Evolutionary conservation across 2,329 filamentous ascomycete genomes (phyloP), one percentile per base, ranked within the genome.

Genomic region (Juglanconis sp.): DNA sequence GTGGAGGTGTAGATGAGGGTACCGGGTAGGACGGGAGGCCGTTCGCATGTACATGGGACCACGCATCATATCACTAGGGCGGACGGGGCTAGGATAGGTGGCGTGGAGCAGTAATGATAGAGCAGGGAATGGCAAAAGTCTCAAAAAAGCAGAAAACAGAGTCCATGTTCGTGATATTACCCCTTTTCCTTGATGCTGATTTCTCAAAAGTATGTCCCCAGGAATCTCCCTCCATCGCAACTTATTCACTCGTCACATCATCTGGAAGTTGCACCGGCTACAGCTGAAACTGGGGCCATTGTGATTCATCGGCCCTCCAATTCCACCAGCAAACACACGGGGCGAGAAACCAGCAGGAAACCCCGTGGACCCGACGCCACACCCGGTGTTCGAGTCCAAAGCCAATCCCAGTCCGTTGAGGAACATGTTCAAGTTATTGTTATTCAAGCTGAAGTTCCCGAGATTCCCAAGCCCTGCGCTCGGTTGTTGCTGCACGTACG

Each of bases 61-160:
- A n/a, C 24, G 49, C 57, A 60, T 54, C 57, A 57, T 36, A 44
- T 35, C 49, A 44, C 42, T 30, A 34, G 34, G 53, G 49, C 44
- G 38, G 52, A 13, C 52, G 30, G 17, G 51, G 35, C 32, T 46
- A 46, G 57, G 51, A 48, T 35, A 40, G 44, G 32, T 55, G 54
- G 52, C 53, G 53, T 44, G 59, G 44, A 49, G 51, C 32, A 44
- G 49, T 57, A 63, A 52, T 61, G 47, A 63, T 63, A 63, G 59
- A 63, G 48, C 44, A 53, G 47, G 50, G 40, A 31, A 47, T 36
- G 35, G 31, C 9, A 15, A 30, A 50, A 31, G 50, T 9, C 32
- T 38, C 32, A 6, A 36, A 9, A 3, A 30, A 50, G 13, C 17
- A 30, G 48, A 50, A 50, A 40, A 42, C 6, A 42, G 35, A n/a